A percentile compares a stretch with the other conserved stretches of the same genome.
These are phyloP conservation scores for Aspergillus intermedius DNA, from an alignment of 2,329 filamentous ascomycete genomes.

Conservation along the genomic window DNA sequence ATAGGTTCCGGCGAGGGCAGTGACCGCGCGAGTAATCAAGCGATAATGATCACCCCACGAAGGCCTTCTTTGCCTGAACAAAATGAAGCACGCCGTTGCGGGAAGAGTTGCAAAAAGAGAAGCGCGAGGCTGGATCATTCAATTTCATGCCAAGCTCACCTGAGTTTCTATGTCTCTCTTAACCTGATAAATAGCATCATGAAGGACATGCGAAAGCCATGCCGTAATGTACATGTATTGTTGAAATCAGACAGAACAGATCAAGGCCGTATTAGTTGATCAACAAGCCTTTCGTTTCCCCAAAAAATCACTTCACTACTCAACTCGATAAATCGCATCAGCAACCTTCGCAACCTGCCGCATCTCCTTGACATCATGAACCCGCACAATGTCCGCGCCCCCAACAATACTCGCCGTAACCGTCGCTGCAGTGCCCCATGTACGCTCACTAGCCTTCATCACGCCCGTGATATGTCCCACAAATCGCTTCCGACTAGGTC, in stretches of 20 bases:
- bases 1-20: no score
- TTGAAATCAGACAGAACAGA: conserved; percentile 16
- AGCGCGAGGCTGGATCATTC: no score
- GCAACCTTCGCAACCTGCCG: conserved; percentile 74
- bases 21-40: no score
- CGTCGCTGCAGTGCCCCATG: conserved; percentile 82
- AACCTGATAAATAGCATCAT: no score
- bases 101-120: no score
- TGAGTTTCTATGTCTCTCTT: no score
- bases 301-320: conserved; percentile 3
- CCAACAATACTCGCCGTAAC: conserved; percentile 79
- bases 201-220: background rate
- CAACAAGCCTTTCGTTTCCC: background rate
- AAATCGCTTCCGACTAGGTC: conserved; percentile 83
- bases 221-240: conserved; percentile 7
- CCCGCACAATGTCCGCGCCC: conserved; percentile 83
- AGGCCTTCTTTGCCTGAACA: no score
- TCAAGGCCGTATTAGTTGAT: background rate
- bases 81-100: no score
- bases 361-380: conserved; percentile 91
- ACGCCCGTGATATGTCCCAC: conserved; percentile 77
- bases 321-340: conserved; percentile 76
- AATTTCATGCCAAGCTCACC: no score
- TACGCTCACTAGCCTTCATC: conserved; percentile 60
- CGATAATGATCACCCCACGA: no score